Evolutionary conservation across 495 filamentous ascomycete genomes (phyloP).

Genomic region (Tuber umbilicatum): DNA sequence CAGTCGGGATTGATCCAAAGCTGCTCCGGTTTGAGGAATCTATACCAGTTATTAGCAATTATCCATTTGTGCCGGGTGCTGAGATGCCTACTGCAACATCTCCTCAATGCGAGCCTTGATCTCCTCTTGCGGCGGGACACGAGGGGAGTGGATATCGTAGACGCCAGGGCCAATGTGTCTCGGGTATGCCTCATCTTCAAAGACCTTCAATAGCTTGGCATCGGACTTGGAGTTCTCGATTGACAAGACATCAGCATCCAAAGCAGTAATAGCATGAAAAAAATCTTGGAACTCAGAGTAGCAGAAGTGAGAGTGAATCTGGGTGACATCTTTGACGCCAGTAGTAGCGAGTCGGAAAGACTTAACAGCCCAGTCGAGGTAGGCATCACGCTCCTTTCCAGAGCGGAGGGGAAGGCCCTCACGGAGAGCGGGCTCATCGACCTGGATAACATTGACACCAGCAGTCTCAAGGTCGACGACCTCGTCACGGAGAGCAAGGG

Average conservation of each 20-base stretch:
- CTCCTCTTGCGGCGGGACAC: constrained; percentile 89
- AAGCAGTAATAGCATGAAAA: constrained; percentile 97
- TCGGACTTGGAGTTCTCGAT: constrained; percentile 99
- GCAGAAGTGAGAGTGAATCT: constrained; percentile 99
- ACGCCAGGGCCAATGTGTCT: constrained; percentile 97
- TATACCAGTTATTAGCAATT: constrained; percentile 15
- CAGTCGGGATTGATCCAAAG: constrained; percentile 99
- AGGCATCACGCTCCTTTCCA: constrained; percentile 85
- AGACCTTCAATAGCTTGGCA: constrained; percentile 97
- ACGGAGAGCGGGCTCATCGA: constrained; percentile 97
- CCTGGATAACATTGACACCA: constrained; percentile 95
- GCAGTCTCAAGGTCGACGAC: constrained; percentile 94
- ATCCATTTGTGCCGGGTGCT: neutral
- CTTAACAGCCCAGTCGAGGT: constrained; percentile 93
- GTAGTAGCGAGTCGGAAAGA: constrained; percentile 91
- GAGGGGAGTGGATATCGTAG: constrained; percentile 98
- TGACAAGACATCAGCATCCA: constrained; percentile 94
- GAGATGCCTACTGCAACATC: constrained; percentile 71
- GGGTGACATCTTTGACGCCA: constrained; percentile 84
- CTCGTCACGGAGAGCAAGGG: constrained; percentile 95
- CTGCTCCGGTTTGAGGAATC: constrained; percentile 75
- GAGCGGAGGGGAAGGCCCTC: constrained; percentile 95
- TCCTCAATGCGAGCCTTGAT: constrained; percentile 94
- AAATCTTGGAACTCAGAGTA: constrained; percentile 99
- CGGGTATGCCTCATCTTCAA: constrained; percentile 91